These are phyloP conservation scores for Betula pendula DNA, from an alignment of 306 rosid species.

Conservation along the genomic window DNA sequence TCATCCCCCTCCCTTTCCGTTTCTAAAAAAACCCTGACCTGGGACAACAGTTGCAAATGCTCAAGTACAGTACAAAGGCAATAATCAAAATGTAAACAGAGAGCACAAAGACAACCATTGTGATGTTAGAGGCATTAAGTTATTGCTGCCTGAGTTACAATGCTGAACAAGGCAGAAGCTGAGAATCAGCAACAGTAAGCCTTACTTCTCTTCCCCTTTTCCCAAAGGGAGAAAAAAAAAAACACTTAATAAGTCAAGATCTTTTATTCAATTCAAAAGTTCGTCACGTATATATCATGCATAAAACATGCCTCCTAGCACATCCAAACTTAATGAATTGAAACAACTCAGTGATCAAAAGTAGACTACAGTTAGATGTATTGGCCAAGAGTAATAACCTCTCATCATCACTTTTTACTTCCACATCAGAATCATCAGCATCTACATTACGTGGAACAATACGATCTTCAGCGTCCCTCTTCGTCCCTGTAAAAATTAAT, in stretches of 20 bases:
- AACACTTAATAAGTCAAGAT: background rate
- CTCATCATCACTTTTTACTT: constrained; percentile 84
- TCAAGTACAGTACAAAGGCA: background rate
- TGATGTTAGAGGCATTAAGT: background rate
- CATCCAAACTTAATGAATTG: background rate
- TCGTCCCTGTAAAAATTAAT: constrained; percentile 51
- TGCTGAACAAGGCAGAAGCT: background rate
- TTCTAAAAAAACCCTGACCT: background rate
- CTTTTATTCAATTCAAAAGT: background rate
- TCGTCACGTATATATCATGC: background rate
- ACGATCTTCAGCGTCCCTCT: constrained; percentile 77
- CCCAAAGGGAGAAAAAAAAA: background rate
- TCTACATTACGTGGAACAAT: constrained; percentile 77
- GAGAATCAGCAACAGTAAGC: background rate
- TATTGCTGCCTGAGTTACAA: background rate
- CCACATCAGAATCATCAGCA: constrained; percentile 95
- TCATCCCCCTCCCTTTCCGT: background rate
- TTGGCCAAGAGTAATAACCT: constrained; percentile 47
- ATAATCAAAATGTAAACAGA: background rate
- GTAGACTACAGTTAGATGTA: constrained; percentile 9
- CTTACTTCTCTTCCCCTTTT: background rate
- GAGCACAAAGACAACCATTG: background rate
- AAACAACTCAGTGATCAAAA: background rate
- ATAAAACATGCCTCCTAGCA: background rate
- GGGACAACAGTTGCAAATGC: background rate